These are phyloP conservation scores for Phyllosticta citrichinensis DNA, from an alignment of 2,329 filamentous ascomycete species.

Conservation along the genomic window DNA sequence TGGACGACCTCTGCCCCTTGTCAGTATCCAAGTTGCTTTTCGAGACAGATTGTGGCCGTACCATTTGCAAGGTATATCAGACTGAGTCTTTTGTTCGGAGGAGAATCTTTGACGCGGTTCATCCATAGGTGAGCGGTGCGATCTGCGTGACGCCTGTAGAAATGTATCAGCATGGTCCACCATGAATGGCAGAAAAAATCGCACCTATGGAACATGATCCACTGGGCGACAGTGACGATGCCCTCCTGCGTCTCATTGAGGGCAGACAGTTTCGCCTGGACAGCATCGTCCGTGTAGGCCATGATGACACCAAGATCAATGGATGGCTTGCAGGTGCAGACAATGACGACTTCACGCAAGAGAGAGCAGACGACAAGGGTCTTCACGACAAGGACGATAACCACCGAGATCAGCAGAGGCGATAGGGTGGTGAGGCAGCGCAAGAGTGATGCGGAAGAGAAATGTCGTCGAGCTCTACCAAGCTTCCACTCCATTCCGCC, in stretches of 20 bases:
- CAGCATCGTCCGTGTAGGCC: conserved; percentile 93
- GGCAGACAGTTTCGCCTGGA: conserved; percentile 86
- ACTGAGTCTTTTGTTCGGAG: conserved; percentile 75
- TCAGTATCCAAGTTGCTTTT: neutral
- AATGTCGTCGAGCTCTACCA: neutral
- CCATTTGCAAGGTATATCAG: conserved; percentile 93
- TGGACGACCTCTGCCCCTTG: conserved; percentile 70
- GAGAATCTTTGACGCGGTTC: conserved; percentile 77
- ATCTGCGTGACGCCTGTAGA: conserved; percentile 72
- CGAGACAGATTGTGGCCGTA: conserved; percentile 36
- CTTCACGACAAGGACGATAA: neutral
- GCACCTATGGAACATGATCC: conserved; percentile 99
- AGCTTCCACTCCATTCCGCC: neutral
- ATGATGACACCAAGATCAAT: conserved; percentile 39
- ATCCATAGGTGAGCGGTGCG: conserved; percentile 88
- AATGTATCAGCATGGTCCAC: neutral
- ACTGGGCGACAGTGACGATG: conserved; percentile 92
- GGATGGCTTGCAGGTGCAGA: neutral
- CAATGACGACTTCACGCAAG: conserved; percentile 14
- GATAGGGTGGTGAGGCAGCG: neutral
- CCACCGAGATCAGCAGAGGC: neutral
- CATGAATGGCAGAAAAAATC: neutral
- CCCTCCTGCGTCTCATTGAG: conserved; percentile 97
- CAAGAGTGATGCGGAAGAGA: neutral
- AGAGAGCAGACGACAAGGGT: neutral